Evolutionary conservation across 2,329 filamentous ascomycete genomes (phyloP).

Genomic region (Tolypocladium paradoxum): DNA sequence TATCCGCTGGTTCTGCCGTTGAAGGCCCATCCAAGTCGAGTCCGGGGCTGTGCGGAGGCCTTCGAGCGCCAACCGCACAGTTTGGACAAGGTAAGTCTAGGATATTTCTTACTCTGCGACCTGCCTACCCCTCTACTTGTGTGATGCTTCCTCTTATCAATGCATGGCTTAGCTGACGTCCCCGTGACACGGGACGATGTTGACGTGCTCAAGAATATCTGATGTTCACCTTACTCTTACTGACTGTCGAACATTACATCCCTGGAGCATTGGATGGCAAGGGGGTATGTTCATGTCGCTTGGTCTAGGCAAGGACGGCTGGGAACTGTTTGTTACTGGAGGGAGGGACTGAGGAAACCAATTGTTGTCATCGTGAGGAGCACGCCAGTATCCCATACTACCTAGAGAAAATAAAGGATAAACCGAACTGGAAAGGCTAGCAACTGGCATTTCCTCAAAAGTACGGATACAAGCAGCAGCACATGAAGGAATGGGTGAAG

Average conservation of each 20-base stretch:
- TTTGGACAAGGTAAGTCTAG: not conserved
- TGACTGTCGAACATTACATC: not conserved
- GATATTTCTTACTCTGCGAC: not conserved
- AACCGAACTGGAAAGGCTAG: too few species aligned
- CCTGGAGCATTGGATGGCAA: too few species aligned
- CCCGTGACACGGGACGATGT: not conserved
- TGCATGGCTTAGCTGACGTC: not conserved
- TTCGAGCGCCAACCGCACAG: not conserved
- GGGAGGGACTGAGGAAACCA: too few species aligned
- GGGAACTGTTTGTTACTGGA: not conserved
- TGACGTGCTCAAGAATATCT: not conserved
- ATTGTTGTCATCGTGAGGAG: too few species aligned
- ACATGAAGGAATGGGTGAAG: too few species aligned
- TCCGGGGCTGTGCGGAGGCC: too few species aligned
- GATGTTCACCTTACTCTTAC: not conserved
- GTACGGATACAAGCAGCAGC: too few species aligned
- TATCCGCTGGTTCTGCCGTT: not conserved
- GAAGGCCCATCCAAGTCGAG: not conserved
- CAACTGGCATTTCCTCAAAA: too few species aligned
- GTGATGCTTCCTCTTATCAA: not conserved
- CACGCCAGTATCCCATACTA: too few species aligned
- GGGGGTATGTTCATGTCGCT: not conserved
- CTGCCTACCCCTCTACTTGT: not conserved
- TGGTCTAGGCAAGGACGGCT: not conserved
- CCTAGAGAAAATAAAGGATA: too few species aligned